Conservation (phyloP, 768 basidiomycete species). For the Nevesoporus exiguus region DNA sequence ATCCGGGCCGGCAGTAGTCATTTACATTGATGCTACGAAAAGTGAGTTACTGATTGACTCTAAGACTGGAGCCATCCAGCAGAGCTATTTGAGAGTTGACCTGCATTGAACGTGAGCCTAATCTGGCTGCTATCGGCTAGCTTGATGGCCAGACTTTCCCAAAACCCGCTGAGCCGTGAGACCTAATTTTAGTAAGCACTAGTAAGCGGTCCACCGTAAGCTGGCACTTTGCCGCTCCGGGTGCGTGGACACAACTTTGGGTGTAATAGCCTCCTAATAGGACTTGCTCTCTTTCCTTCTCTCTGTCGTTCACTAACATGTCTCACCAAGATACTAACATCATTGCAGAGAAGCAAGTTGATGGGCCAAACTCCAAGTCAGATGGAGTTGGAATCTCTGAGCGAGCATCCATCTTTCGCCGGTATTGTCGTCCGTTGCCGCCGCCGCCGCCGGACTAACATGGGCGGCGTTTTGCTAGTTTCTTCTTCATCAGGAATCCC, state of each 20-base stretch:
- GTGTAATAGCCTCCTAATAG: neutral
- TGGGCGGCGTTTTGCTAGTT: neutral
- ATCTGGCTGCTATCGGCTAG: neutral
- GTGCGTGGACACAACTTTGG: neutral
- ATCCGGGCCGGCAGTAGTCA: neutral
- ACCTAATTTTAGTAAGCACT: neutral
- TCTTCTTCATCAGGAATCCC: constrained; percentile 13
- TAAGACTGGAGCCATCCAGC: neutral
- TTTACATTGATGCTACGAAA: neutral
- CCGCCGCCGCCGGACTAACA: neutral
- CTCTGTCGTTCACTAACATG: neutral
- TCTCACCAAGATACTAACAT: neutral
- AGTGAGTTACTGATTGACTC: neutral
- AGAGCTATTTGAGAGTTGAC: neutral
- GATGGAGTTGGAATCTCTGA: neutral
- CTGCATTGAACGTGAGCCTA: neutral
- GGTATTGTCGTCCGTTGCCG: neutral
- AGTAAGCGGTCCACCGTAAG: neutral
- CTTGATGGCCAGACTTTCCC: neutral
- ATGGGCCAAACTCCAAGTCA: neutral
- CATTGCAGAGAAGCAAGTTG: neutral
- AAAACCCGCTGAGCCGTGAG: neutral
- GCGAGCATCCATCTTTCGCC: neutral
- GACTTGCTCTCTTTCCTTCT: neutral
- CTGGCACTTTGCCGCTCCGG: neutral